Evolutionary conservation across 1,139 yeast species (phyloP).

Genomic region (Yamadazyma siamensis): DNA sequence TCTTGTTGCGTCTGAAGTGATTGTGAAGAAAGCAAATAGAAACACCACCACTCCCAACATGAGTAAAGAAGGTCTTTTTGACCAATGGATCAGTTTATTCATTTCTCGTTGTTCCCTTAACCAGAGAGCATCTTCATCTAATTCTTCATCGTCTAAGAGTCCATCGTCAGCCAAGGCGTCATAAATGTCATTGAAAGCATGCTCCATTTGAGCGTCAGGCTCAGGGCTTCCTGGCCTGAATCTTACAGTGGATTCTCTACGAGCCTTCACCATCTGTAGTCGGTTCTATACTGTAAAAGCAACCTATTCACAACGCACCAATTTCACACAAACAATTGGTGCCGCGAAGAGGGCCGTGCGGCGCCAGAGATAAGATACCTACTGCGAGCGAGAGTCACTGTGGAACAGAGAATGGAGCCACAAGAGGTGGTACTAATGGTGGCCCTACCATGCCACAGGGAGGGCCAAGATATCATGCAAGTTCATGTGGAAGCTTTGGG

Average conservation of each 20-base stretch:
- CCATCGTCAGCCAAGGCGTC: constrained; percentile 27
- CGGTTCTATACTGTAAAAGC: too few species aligned
- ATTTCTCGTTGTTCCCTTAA: constrained; percentile 32
- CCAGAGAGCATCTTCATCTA: constrained; percentile 38
- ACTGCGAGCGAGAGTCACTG: too few species aligned
- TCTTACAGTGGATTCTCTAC: constrained; percentile 4
- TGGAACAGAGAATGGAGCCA: too few species aligned
- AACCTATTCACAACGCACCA: too few species aligned
- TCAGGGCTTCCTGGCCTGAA: constrained; percentile 7
- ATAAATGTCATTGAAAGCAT: constrained; percentile 28
- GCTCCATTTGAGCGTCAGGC: constrained; percentile 15
- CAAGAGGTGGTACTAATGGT: too few species aligned
- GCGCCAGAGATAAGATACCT: too few species aligned
- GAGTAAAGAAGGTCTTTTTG: constrained; percentile 30
- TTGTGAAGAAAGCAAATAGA: constrained; percentile 20
- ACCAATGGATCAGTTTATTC: constrained; percentile 32
- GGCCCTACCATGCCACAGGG: too few species aligned
- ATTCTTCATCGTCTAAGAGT: constrained; percentile 20
- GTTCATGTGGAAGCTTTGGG: too few species aligned
- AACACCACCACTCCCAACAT: constrained; percentile 26
- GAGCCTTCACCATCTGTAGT: too few species aligned
- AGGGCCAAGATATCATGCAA: too few species aligned
- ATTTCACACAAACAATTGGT: too few species aligned
- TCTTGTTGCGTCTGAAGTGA: constrained; percentile 28
- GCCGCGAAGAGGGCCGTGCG: too few species aligned